Evolutionary conservation across 192 early-diverging fungal species (phyloP).

Genomic region (Thamnidium elegans): DNA sequence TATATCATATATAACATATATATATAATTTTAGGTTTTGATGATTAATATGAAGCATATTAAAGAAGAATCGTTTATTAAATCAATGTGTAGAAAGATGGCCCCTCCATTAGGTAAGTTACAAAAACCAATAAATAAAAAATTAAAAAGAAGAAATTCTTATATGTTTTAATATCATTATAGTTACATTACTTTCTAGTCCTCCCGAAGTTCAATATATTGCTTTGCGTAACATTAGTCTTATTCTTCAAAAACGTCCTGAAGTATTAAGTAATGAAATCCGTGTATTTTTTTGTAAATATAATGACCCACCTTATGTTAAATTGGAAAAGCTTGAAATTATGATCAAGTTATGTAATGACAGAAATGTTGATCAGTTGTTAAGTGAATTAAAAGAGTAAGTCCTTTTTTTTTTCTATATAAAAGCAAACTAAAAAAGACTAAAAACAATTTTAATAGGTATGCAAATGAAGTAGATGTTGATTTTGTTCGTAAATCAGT

Average conservation of each 20-base stretch:
- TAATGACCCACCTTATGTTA: conserved; percentile 98
- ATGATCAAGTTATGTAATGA: conserved; percentile 87
- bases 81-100: conserved; percentile 83
- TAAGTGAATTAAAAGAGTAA: conserved; percentile 93
- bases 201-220: conserved; percentile 96
- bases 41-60: conserved; percentile 72
- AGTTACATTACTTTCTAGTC: conserved; percentile 84
- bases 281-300: conserved; percentile 98
- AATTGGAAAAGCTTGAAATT: conserved; percentile 92
- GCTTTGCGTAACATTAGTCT: conserved; percentile 95
- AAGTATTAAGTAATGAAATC: conserved; percentile 87
- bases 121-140: not conserved
- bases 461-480: conserved; percentile 95
- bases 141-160: not conserved
- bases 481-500: conserved; percentile 92
- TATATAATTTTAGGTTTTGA: conserved; percentile 50
- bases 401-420: no score
- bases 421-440: no score
- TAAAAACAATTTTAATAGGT: conserved; percentile 61
- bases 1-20: not conserved
- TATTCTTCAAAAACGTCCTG: conserved; percentile 86
- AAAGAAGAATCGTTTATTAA: conserved; percentile 68
- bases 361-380: conserved; percentile 85
- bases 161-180: conserved; percentile 11
- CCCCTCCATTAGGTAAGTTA: conserved; percentile 82